Base-by-base conservation (phyloP, 768 basidiomycete species). In the Pilatotrama ljubarskyi region DNA sequence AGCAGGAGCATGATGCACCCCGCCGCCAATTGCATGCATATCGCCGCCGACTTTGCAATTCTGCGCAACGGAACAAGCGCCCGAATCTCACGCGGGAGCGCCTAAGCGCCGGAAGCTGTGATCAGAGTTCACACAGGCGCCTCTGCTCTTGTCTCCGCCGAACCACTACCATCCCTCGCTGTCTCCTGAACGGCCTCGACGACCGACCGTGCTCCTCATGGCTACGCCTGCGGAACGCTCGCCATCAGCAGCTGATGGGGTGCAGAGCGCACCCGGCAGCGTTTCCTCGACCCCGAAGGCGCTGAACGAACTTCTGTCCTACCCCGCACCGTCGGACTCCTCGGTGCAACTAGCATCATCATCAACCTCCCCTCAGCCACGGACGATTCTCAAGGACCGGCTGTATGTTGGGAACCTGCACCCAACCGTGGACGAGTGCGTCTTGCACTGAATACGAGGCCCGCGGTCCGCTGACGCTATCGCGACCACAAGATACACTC, bases 361-460 rank as follows among this genome's bases (percentile, higher is more conserved):
- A 3, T 64, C 63, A 10, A 43, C 58, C 10, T 48, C 63, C 5
- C 41, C 69, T 8, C 68, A 64, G 52, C 58, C 63, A 1, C 66
- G 71, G 24, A 65, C 67, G 41, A 29, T 79, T 11, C 69, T 87
- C 29, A 86, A 82, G 66, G 91, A 95, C 70, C 79, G 95, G 41
- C 80, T 98, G 5, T 98, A 94, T 66, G 81, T 98, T 43, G 95
- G 95, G 18, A 97, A 98, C 70, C 76, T 98, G 17, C 87, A 91
- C 68, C 84, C 89, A 1, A 82, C 87, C 6, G 90, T 96, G 32
- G 92, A 95, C 73, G 93, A 97, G 91, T 95, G 59, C 61, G 78
- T 76, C 8, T 82, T 72, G 43, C 10, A 22, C 15, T 18, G 6
- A 18, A 11, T 46, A 14, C 32, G 20, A 38, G 15, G 44, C 15